Percentiles rank a stretch among this genome's conserved stretches.
These are phyloP conservation scores for Dioszegia crocea DNA, from an alignment of 768 basidiomycete genomes.

Conservation along the genomic window DNA sequence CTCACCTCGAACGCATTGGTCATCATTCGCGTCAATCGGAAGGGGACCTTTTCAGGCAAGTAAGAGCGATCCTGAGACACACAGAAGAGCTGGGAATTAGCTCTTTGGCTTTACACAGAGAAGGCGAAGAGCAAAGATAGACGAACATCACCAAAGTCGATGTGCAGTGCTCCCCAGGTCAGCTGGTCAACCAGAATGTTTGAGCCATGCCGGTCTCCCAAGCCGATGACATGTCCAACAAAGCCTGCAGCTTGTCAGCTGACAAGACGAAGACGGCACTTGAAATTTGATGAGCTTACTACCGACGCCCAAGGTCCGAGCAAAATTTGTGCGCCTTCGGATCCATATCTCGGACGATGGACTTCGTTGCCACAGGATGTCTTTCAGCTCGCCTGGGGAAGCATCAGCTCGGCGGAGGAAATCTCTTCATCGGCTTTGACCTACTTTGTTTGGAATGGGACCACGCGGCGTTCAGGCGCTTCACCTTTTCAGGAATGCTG, in stretches of 20 bases:
- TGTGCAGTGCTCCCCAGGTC: conserved; percentile 45
- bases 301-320: conserved; percentile 42
- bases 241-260: conserved; percentile 34
- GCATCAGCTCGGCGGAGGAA: neutral
- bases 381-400: conserved; percentile 41
- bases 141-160: conserved; percentile 49
- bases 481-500: conserved; percentile 33
- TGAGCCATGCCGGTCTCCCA: conserved; percentile 51
- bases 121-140: neutral
- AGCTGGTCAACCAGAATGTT: conserved; percentile 46
- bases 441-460: conserved; percentile 44
- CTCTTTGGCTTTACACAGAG: neutral
- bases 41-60: conserved; percentile 51
- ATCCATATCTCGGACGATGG: conserved; percentile 47
- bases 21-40: conserved; percentile 52
- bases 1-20: conserved; percentile 50
- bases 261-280: neutral
- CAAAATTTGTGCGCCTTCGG: conserved; percentile 44
- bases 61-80: conserved; percentile 47
- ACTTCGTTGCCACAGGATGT: conserved; percentile 47
- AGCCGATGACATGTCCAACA: conserved; percentile 50
- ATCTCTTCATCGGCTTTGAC: neutral
- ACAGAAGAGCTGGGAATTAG: conserved; percentile 33
- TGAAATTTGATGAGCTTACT: conserved; percentile 22
- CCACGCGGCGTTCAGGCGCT: conserved; percentile 36